Evolutionary conservation across 352 stramenopile genomes (phyloP).

Genomic region (Pythium phragmitis): DNA sequence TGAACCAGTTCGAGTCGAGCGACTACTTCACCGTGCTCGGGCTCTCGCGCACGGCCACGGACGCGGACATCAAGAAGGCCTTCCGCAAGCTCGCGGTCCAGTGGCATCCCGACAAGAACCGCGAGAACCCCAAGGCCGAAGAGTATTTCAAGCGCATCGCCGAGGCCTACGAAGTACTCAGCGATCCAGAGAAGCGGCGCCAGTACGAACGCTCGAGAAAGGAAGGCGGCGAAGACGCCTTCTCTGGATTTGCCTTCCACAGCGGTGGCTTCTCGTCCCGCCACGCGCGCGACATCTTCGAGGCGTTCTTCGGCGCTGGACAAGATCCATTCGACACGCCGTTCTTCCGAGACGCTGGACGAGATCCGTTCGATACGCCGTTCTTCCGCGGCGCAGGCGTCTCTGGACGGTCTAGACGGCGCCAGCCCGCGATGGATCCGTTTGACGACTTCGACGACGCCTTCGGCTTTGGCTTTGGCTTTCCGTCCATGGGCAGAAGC

Average conservation of each 20-base stretch:
- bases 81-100: slow-evolving; percentile 80
- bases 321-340: slow-evolving; percentile 57
- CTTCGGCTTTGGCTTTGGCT: slow-evolving; percentile 26
- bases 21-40: slow-evolving; percentile 75
- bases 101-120: slow-evolving; percentile 95
- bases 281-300: slow-evolving; percentile 71
- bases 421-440: background rate
- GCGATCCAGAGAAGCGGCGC: slow-evolving; percentile 60
- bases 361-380: background rate
- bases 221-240: slow-evolving; percentile 17
- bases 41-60: slow-evolving; percentile 37
- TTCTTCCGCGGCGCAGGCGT: background rate
- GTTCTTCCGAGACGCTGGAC: slow-evolving; percentile 38
- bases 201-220: slow-evolving; percentile 57
- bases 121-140: slow-evolving; percentile 66
- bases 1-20: slow-evolving; percentile 57
- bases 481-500: slow-evolving; percentile 30
- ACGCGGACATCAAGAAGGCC: slow-evolving; percentile 59
- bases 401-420: too few relatives aligned
- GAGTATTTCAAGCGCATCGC: slow-evolving; percentile 91
- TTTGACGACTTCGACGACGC: slow-evolving; percentile 29
- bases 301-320: slow-evolving; percentile 58
- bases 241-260: background rate
- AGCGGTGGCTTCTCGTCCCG: slow-evolving; percentile 41
- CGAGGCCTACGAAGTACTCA: slow-evolving; percentile 89